Base-by-base conservation (phyloP, 148 eudicot genomes). In the Rhododendron ferrugineum region DNA sequence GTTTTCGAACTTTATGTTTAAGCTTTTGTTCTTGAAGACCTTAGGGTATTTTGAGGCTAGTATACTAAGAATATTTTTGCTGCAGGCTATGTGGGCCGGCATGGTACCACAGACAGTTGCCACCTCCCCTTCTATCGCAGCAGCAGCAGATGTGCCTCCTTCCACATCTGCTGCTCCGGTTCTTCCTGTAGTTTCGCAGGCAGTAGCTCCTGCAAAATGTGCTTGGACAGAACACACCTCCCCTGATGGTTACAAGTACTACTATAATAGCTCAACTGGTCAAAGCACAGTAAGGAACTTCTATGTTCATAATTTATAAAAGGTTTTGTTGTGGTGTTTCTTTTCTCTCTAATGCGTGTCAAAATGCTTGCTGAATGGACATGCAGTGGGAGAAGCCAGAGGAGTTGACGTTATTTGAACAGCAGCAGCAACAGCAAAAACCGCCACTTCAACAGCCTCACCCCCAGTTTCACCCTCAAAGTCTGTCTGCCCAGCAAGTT, bases 161-260 rank as follows among this genome's bases (percentile, higher is more conserved):
- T 86, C 91, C 77, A 79, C 86, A 4, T 78, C 95, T 87, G 79
- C 90, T 68, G 79, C 88, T 32, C 83, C 93, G 23, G 85, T 86
- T 87, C 82, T 49, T 80, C 88, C 93, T 37, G 78, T 80, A 18
- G 76, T 64, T 78, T n/a, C 94, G 6, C 87, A 86, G 23, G 68
- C 85, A 76, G 75, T 79, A 20, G 91, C 89, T 88, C 90, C 92
- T 60, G 85, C 84, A 34, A 94, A 88, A 86, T 93, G 95, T 87
- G 92, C 88, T 87, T 97, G 99, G 99, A 93, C 99, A 42, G 99
- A 97, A 89, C 99, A 97, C 86, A 91, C 93, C 6, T 93, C 98
- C 49, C 99, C 99, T 80, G 98, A 92, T 89, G 99, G 99, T 46
- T 91, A 88, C 87, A 97, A 95, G 89, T 97, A 97, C 89, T 97